Evolutionary conservation across 2,329 filamentous ascomycete species (phyloP).

Genomic region (Neofusicoccum cordaticola): DNA sequence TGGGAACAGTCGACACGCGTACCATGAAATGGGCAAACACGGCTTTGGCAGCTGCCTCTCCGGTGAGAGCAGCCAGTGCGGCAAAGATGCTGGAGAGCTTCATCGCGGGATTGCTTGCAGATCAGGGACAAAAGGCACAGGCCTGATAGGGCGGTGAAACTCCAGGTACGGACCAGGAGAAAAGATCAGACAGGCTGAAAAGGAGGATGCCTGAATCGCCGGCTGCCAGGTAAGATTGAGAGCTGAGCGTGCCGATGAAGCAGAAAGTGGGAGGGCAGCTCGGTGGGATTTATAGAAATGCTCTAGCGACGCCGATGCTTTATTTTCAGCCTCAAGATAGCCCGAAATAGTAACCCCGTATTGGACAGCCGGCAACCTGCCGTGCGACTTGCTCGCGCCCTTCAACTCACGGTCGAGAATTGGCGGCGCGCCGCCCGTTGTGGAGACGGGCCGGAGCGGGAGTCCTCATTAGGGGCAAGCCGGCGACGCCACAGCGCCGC

Average conservation of each 20-base stretch:
- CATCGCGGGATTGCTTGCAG: neutral
- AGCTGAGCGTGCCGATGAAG: neutral
- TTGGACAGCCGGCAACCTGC: neutral
- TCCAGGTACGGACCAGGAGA: too few relatives aligned
- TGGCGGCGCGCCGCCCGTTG: neutral
- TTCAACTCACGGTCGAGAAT: neutral
- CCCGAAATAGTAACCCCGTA: neutral
- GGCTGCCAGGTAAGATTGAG: neutral
- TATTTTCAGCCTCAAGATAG: neutral
- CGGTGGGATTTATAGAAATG: neutral
- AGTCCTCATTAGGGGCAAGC: neutral
- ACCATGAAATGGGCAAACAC: constrained; percentile 17
- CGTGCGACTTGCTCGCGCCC: neutral
- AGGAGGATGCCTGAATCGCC: neutral
- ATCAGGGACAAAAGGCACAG: neutral
- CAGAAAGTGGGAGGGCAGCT: neutral
- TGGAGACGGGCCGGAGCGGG: constrained; percentile 8
- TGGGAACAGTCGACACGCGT: neutral
- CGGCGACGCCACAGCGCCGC: neutral
- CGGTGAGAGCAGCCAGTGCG: constrained; percentile 4
- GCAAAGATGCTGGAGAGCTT: constrained; percentile 1
- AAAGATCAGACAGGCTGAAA: too few relatives aligned
- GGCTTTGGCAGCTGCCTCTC: constrained; percentile 3
- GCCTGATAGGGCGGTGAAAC: too few relatives aligned
- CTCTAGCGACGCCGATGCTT: neutral